Evolutionary conservation across 1,284 basidiomycete species (phyloP), one percentile per base, ranked within the genome.

Genomic region (Rhizoctonia solani): DNA sequence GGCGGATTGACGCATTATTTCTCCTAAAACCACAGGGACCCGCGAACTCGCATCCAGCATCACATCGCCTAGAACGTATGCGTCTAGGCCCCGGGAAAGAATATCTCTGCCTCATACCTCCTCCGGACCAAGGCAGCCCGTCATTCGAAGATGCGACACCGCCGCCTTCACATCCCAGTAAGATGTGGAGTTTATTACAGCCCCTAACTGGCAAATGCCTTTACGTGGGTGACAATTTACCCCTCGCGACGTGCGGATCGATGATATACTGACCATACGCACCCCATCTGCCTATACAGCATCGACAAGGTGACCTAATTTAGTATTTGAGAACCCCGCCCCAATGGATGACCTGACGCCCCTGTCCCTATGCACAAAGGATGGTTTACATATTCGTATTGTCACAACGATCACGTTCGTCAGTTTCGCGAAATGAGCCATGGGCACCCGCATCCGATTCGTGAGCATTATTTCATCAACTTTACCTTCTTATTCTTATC

Each of bases 341-440:
- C 32, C 34, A 41, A 21, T 49, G 3, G 25, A 55, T 66, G 37
- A 54, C 4, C 50, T 55, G 53, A 54, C 61, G 34, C 44, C 52
- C 67, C 56, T 56, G 42, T 30, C 41, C 32, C 27, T 4, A 29
- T 46, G 42, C 44, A 66, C 63, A 63, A 79, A 68, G 76, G 88
- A 42, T 98, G 95, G 95, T 97, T 96, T 80, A 97, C 94, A 46
- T 97, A 96, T 78, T 89, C 92, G 68, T 96, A 96, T 78, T 96
- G 94, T 80, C 93, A 95, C 78, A 90, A 92, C 78, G 83, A 86
- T 69, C 86, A 93, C 78, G 90, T 94, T 70, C 87, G 92, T 67
- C 93, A 96, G 78, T 96, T 96, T 80, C 88, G 89, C 74, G 91
- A 92, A 78, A 80, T 82, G 67, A 71, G 77, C 63, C 81, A 80